phyloP scores from a whole-genome alignment of 2,329 filamentous ascomycete genomes.

The Ophiocordyceps camponoti-rufipedis region DNA sequence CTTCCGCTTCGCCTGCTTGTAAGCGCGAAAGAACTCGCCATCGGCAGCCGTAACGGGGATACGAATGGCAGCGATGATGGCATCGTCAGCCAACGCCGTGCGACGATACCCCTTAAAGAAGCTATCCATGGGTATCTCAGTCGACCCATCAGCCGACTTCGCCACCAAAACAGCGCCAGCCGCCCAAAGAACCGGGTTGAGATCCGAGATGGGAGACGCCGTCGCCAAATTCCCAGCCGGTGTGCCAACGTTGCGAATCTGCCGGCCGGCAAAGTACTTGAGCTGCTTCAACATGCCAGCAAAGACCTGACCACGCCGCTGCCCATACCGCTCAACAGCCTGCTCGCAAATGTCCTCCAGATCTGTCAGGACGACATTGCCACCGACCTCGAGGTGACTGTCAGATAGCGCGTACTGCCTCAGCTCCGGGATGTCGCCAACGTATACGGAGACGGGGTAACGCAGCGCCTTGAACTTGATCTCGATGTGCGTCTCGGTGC shows the following conservation, averaged over 20 bases:
- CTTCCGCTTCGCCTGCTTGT: conserved; percentile 93
- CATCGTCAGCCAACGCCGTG: conserved; percentile 65
- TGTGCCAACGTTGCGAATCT: conserved; percentile 95
- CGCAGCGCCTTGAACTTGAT: conserved; percentile 93
- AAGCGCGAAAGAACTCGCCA: conserved; percentile 72
- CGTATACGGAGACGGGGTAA: conserved; percentile 77
- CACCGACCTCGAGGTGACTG: conserved; percentile 76
- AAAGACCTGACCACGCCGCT: conserved; percentile 57
- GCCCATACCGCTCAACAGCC: conserved; percentile 64
- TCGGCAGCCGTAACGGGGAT: conserved; percentile 60
- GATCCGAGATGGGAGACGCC: conserved; percentile 86
- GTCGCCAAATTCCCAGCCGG: conserved; percentile 89
- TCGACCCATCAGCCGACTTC: conserved; percentile 54
- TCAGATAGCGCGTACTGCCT: conserved; percentile 65
- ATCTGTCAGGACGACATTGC: conserved; percentile 83
- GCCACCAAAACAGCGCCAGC: conserved; percentile 68
- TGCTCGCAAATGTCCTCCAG: conserved; percentile 70
- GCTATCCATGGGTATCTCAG: conserved; percentile 73
- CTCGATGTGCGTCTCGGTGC: conserved; percentile 94
- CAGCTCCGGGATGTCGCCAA: conserved; percentile 83
- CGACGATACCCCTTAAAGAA: conserved; percentile 88
- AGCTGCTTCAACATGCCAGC: conserved; percentile 86
- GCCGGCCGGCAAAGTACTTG: conserved; percentile 82
- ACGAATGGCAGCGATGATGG: conserved; percentile 71
- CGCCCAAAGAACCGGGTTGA: conserved; percentile 87